Percentiles rank a stretch among this genome's conserved stretches.
These are phyloP conservation scores for Athelia sp. DNA, from an alignment of 1,284 basidiomycete species.

Conservation along the genomic window DNA sequence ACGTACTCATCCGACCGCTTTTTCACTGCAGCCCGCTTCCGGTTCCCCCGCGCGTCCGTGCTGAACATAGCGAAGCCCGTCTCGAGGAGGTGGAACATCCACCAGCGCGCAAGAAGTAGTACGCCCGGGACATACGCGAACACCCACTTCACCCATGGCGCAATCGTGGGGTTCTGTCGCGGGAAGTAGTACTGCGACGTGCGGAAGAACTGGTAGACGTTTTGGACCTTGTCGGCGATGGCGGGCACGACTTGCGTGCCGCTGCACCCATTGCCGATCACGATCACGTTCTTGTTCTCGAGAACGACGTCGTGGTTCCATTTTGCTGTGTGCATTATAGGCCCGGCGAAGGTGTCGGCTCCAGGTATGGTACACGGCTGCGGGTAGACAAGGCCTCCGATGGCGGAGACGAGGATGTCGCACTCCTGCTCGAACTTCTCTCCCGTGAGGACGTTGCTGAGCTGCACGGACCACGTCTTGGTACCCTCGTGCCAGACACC, in stretches of 20 bases:
- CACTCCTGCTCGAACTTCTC: neutral
- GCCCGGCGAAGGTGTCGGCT: neutral
- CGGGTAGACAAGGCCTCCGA: neutral
- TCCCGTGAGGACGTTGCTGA: neutral
- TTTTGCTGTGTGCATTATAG: neutral
- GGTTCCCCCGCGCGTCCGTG: neutral
- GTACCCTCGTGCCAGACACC: neutral
- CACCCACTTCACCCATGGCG: neutral
- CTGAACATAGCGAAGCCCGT: neutral
- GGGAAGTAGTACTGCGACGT: neutral
- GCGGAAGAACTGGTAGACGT: neutral
- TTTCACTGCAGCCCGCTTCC: neutral
- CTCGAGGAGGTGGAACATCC: neutral
- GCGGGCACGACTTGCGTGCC: neutral
- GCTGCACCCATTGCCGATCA: neutral
- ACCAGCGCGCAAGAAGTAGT: neutral
- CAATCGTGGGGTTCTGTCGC: neutral
- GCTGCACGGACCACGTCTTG: neutral
- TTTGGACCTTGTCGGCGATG: neutral
- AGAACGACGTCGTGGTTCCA: neutral
- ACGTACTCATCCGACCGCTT: neutral
- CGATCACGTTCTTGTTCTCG: conserved; percentile 1
- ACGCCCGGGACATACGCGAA: neutral
- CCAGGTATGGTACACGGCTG: neutral
- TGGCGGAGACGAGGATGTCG: neutral